Conservation (phyloP, 2,329 filamentous ascomycete genomes). For the Fusarium sp. region DNA sequence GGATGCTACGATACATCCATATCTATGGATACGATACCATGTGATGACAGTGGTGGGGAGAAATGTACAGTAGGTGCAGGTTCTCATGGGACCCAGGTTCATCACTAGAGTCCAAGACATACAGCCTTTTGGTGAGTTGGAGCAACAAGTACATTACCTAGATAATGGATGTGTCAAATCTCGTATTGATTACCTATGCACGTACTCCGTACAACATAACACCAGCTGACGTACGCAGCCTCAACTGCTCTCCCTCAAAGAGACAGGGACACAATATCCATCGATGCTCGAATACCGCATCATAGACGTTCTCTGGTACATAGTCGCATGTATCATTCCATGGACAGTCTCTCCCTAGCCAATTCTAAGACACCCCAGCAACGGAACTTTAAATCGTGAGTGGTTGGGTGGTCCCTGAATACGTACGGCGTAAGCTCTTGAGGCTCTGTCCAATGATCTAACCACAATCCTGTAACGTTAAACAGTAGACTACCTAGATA, state of each 20-base stretch:
- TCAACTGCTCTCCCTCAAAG: not conserved
- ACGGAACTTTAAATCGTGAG: not conserved
- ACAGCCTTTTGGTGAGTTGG: not conserved
- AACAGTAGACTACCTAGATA: not conserved
- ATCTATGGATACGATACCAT: not conserved
- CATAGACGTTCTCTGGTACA: not conserved
- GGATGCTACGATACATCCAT: not conserved
- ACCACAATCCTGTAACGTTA: not conserved
- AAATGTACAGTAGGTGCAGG: not conserved
- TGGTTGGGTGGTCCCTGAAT: not conserved
- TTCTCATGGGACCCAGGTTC: not conserved
- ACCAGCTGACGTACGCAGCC: conserved; percentile 15
- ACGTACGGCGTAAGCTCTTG: not conserved
- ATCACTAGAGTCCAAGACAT: not conserved
- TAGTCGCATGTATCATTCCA: not conserved
- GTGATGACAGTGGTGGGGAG: not conserved
- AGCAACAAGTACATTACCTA: not conserved
- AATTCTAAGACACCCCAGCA: not conserved
- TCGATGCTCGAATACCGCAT: not conserved
- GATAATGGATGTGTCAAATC: not conserved
- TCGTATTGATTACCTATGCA: conserved; percentile 22
- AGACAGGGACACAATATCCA: not conserved
- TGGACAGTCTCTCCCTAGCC: not conserved
- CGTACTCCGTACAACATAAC: not conserved
- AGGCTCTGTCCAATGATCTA: conserved; percentile 1